Base-by-base conservation (phyloP, 2,329 filamentous ascomycete genomes). In the Zasmidium angulare region DNA sequence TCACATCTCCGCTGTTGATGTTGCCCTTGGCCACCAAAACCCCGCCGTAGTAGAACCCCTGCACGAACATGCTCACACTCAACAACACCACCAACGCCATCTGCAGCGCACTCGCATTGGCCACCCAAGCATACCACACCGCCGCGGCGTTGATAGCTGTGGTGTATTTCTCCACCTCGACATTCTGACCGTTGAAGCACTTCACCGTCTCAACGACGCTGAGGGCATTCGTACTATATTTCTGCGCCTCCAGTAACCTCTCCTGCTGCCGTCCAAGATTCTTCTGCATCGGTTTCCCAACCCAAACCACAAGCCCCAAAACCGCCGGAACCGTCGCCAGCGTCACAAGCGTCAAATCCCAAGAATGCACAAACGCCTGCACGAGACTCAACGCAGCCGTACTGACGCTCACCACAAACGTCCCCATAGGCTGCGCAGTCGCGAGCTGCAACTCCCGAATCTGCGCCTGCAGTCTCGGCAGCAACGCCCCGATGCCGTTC, bases 41-140 rank as follows among this genome's bases (percentile, higher is more conserved):
- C 24, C 88, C 84, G 0, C 92, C 93, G 67, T 93, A 96, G 85
- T 90, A 96, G 69, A 98, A 97, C 0, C 92, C 93, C 58, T 92
- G 84, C 0, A 96, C 88, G 65, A 98, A 97, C 72, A 97, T 86
- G 1, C 81, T 81, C 2, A 91, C 83, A 26, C 89, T 86, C 78
- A 92, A 86, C 65, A 96, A 84, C 50, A 88, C 87, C 53, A 90
- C 82, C 50, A 89, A 84, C 0, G 87, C 87, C 69, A 90, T 86
- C 69, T 96, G 92, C 2, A 86, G 71, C 0, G 89, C 86, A 64
- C 86, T 89, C 17, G 85, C 81, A 49, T 84, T 81, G 0, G 89
- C 89, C 70, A 93, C 90, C 17, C 83, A 77, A 11, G 86, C 76
- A 65, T 91, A 96, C 54, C 84, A 82, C 1, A 72, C 74, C 21